Evolutionary conservation across 2,329 filamentous ascomycete genomes (phyloP).

Genomic region (Kalmusia sp.): DNA sequence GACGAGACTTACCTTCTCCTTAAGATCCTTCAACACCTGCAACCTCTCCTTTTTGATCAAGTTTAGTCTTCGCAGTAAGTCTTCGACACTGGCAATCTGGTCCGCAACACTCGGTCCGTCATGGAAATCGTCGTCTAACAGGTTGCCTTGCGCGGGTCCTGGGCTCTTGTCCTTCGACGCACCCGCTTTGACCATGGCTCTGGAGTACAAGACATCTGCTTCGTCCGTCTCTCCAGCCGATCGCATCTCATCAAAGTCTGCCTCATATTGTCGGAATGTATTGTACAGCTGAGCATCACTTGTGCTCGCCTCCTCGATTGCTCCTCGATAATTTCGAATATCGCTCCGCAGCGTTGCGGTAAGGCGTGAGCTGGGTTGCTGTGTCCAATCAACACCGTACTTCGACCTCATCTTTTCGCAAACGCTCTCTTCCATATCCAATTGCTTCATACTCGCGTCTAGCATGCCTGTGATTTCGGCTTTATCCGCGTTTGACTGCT

Average conservation of each 20-base stretch:
- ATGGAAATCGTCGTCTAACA: constrained; percentile 94
- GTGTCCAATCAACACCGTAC: constrained; percentile 94
- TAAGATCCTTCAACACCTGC: constrained; percentile 94
- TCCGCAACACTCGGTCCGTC: constrained; percentile 81
- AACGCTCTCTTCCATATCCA: constrained; percentile 96
- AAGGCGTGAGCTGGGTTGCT: constrained; percentile 90
- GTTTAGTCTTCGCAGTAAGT: constrained; percentile 88
- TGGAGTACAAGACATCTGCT: constrained; percentile 86
- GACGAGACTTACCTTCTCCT: constrained; percentile 78
- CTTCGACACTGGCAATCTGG: constrained; percentile 88
- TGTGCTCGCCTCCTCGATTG: constrained; percentile 84
- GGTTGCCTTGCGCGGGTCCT: constrained; percentile 73
- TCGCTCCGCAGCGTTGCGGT: constrained; percentile 88
- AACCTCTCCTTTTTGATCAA: constrained; percentile 89
- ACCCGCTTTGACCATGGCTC: constrained; percentile 80
- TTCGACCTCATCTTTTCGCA: constrained; percentile 99
- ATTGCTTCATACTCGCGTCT: constrained; percentile 82
- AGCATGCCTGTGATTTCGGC: constrained; percentile 74
- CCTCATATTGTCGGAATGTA: constrained; percentile 84
- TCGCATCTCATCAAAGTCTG: constrained; percentile 94
- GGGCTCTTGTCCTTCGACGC: constrained; percentile 66
- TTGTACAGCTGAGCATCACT: constrained; percentile 85
- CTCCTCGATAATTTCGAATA: constrained; percentile 85
- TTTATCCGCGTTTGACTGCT: constrained; percentile 79
- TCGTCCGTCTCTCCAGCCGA: constrained; percentile 85